Evolutionary conservation across 352 stramenopile genomes (phyloP), one percentile per base, ranked within the genome.

Genomic region (Phytophthora constricta): DNA sequence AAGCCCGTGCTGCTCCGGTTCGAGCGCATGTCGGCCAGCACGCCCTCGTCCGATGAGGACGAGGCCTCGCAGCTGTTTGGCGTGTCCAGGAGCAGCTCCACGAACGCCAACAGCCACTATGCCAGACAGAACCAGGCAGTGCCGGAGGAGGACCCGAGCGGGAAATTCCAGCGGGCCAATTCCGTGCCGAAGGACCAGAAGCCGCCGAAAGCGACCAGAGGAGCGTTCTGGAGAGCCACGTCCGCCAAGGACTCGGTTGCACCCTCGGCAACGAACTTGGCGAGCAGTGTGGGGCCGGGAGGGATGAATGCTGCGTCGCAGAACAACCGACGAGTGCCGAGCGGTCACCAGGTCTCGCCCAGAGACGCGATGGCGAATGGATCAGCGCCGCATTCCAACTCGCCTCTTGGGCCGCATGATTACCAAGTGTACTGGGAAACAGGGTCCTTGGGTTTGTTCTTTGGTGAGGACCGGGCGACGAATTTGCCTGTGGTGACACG

Each of bases 1-100:
- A 96, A 96, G 66, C 88, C 88, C 25, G 88, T 96, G 50, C 57
- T 96, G 46, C 68, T 96, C 34, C 88, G 88, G 5, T 96, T 96
- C 53, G 84, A 94, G 61, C 84, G 82, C 3, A 47, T 82, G 9
- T 68, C 64, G n/a, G 76, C 68, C 33, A 77, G 68, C 42, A 86
- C 81, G 22, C 79, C 79, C 26, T 79, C 71, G 17, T 87, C 79
- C 1, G 78, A 87, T 34, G 78, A 83, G 23, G 80, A 86, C 48
- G 72, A 74, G 17, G 56, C 72, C 17, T 64, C 65, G 16, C 55
- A 73, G 51, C 59, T 73, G 28, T 82, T 90, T 25, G 77, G 85
- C 26, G 59, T 60, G 33, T 80, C 84, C 33, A 74, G 78, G 4
- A 75, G 79, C 9, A 84, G 55, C 43, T 87, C 82, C 5, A 78